Evolutionary conservation across 164 flowering plant genomes (phyloP).

Genomic region (Chimonanthus salicifolius): DNA sequence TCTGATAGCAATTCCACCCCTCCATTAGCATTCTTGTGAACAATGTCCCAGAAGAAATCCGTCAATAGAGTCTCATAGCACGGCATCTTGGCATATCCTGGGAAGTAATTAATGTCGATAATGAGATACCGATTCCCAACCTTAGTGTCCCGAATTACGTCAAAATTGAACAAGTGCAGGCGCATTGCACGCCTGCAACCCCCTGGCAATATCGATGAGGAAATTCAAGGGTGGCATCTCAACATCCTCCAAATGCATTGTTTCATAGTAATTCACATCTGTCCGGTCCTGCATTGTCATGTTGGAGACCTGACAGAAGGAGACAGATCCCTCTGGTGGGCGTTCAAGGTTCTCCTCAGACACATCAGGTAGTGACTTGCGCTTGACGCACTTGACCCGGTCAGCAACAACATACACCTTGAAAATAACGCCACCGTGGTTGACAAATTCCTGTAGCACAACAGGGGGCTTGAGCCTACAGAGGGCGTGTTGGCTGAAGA

Average conservation of each 20-base stretch:
- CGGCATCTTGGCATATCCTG: constrained; percentile 90
- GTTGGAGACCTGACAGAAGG: constrained; percentile 80
- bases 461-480: constrained; percentile 48
- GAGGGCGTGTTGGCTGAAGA: constrained; percentile 47
- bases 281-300: constrained; percentile 28
- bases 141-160: constrained; percentile 68
- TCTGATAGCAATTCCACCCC: neutral
- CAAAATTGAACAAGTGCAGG: constrained; percentile 71
- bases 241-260: constrained; percentile 44
- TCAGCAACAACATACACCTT: constrained; percentile 78
- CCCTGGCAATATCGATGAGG: constrained; percentile 48
- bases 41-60: constrained; percentile 58
- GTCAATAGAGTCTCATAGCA: constrained; percentile 64
- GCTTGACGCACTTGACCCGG: constrained; percentile 59
- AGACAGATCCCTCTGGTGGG: constrained; percentile 36
- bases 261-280: constrained; percentile 32
- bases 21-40: constrained; percentile 14
- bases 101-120: constrained; percentile 82
- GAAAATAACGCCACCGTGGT: constrained; percentile 82
- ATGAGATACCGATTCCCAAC: constrained; percentile 62
- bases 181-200: constrained; percentile 40
- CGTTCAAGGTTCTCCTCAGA: constrained; percentile 48
- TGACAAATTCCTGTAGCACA: constrained; percentile 77
- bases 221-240: constrained; percentile 68
- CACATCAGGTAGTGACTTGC: constrained; percentile 71